phyloP scores from a whole-genome alignment of 441 rosid genomes.

The Erodium moschatum region DNA sequence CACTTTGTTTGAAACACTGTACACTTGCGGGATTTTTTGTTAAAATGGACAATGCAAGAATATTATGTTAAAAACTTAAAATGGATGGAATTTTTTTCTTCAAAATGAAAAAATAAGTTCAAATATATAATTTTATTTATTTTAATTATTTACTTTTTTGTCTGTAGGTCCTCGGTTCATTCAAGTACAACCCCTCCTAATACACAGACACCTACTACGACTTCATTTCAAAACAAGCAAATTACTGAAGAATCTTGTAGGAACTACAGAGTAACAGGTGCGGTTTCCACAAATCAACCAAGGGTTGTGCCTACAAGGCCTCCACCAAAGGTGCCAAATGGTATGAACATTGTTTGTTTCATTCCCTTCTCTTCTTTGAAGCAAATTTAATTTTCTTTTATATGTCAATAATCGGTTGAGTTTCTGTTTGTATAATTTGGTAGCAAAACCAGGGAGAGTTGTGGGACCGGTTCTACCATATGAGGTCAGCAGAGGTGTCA shows the following conservation, averaged over 20 bases:
- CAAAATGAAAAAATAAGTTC: no score
- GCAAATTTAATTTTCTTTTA: neutral
- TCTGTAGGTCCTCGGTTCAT: conserved; percentile 71
- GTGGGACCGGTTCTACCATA: conserved; percentile 53
- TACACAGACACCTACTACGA: conserved; percentile 29
- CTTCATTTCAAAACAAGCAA: conserved; percentile 31
- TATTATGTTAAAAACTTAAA: no score
- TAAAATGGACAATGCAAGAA: no score
- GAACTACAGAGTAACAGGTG: conserved; percentile 35
- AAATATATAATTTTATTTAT: no score
- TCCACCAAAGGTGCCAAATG: conserved; percentile 52
- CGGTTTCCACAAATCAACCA: conserved; percentile 32
- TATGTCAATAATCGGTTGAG: neutral
- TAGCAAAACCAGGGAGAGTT: conserved; percentile 58
- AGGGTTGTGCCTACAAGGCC: conserved; percentile 34
- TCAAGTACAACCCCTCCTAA: conserved; percentile 41
- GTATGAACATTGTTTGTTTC: conserved; percentile 19
- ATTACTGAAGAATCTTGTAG: conserved; percentile 31
- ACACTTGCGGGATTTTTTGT: no score
- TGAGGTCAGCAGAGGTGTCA: conserved; percentile 39
- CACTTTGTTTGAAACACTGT: no score
- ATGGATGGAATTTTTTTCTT: no score
- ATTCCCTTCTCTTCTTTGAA: neutral
- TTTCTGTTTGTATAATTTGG: neutral
- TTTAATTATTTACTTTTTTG: neutral